Evolutionary conservation across 352 stramenopile genomes (phyloP).

Genomic region (Pythium apleroticum): DNA sequence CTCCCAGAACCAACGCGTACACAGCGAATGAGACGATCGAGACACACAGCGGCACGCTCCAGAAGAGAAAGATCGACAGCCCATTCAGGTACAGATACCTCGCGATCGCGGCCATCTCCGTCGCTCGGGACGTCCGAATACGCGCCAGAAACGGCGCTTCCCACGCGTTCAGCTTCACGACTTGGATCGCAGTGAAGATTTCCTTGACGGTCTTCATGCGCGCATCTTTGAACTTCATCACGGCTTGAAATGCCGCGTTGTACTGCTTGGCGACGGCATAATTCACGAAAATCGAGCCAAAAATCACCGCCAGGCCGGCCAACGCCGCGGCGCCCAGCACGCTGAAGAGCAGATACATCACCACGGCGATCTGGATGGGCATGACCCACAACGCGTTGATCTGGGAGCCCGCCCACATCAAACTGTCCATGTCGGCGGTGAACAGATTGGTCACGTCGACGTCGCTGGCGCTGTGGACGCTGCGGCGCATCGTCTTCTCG

Average conservation of each 20-base stretch:
- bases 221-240: conserved; percentile 37
- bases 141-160: conserved; percentile 73
- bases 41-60: conserved; percentile 27
- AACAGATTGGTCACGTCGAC: conserved; percentile 90
- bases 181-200: conserved; percentile 58
- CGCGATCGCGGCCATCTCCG: conserved; percentile 61
- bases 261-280: conserved; percentile 29
- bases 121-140: conserved; percentile 52
- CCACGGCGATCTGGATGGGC: conserved; percentile 29
- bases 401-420: conserved; percentile 32
- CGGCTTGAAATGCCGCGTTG: conserved; percentile 17
- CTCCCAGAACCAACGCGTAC: conserved; percentile 33
- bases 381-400: conserved; percentile 40
- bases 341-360: conserved; percentile 38
- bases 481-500: conserved; percentile 30
- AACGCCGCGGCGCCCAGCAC: conserved; percentile 32
- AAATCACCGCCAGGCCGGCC: conserved; percentile 35
- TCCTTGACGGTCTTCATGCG: conserved; percentile 51
- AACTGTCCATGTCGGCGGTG: conserved; percentile 78
- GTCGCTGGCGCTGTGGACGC: conserved; percentile 23
- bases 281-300: conserved; percentile 27
- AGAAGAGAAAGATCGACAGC: conserved; percentile 57
- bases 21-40: conserved; percentile 33
- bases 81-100: conserved; percentile 67
- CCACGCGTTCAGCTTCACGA: conserved; percentile 93